These are phyloP conservation scores for Sporopachydermia lactativora DNA, from an alignment of 805 yeast species.

Conservation along the genomic window DNA sequence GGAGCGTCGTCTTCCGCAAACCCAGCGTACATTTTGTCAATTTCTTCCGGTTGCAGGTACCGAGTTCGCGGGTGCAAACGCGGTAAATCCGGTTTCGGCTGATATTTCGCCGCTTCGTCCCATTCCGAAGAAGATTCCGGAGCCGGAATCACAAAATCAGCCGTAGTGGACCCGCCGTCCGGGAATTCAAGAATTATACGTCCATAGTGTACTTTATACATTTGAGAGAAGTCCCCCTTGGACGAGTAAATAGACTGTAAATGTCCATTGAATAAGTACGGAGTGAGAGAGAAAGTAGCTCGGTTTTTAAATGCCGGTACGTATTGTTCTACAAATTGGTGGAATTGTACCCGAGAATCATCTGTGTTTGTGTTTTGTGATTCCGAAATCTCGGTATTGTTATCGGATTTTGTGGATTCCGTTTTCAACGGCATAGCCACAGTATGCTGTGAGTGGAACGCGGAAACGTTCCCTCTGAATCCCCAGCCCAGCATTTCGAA, in stretches of 20 bases:
- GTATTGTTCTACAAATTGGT: slow-evolving; percentile 19
- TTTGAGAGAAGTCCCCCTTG: slow-evolving; percentile 33
- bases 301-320: slow-evolving; percentile 34
- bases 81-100: slow-evolving; percentile 18
- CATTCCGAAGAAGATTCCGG: slow-evolving; percentile 20
- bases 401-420: too few relatives aligned
- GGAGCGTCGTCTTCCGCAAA: slow-evolving; percentile 20
- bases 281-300: slow-evolving; percentile 42
- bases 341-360: background rate
- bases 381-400: too few relatives aligned
- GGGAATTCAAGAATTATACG: slow-evolving; percentile 42
- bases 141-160: slow-evolving; percentile 51
- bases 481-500: slow-evolving; percentile 3
- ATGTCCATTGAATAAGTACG: slow-evolving; percentile 55
- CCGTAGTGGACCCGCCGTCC: slow-evolving; percentile 62
- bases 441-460: background rate
- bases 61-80: slow-evolving; percentile 39
- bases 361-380: background rate
- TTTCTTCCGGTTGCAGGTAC: slow-evolving; percentile 33
- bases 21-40: slow-evolving; percentile 15
- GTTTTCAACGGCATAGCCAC: slow-evolving; percentile 2
- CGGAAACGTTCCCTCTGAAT: slow-evolving; percentile 1
- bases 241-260: slow-evolving; percentile 67
- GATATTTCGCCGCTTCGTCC: slow-evolving; percentile 14
- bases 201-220: slow-evolving; percentile 56